Conservation (phyloP, 768 basidiomycete genomes). For the Flagelloscypha sp. region DNA sequence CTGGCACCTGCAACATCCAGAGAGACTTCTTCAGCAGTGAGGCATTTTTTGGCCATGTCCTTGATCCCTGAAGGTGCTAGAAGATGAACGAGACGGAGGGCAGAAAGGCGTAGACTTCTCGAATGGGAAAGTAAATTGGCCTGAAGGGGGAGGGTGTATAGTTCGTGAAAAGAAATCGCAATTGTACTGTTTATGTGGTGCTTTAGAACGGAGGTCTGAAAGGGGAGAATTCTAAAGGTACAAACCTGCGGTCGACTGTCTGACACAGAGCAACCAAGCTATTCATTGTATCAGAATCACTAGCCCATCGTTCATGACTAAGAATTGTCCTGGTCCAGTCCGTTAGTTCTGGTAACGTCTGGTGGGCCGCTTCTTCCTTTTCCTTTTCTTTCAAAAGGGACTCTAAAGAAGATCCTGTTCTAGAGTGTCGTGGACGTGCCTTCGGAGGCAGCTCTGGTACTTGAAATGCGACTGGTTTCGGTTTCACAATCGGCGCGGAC, state of each 20-base stretch:
- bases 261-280: constrained; percentile 43
- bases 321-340: constrained; percentile 39
- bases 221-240: not conserved
- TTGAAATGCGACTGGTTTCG: too few relatives aligned
- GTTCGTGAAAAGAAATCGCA: constrained; percentile 31
- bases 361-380: too few relatives aligned
- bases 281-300: constrained; percentile 47
- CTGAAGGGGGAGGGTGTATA: constrained; percentile 48
- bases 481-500: too few relatives aligned
- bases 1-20: constrained; percentile 75
- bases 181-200: constrained; percentile 13
- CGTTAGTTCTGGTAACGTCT: constrained; percentile 46
- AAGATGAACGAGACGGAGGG: constrained; percentile 59
- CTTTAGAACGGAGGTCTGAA: constrained; percentile 9
- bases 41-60: constrained; percentile 55
- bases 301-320: constrained; percentile 49
- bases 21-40: constrained; percentile 75
- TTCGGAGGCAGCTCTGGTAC: too few relatives aligned
- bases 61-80: constrained; percentile 46
- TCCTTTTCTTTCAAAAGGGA: too few relatives aligned
- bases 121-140: constrained; percentile 66
- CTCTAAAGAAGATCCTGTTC: too few relatives aligned
- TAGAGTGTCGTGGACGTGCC: too few relatives aligned
- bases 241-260: constrained; percentile 31
- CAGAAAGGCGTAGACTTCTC: constrained; percentile 50